Conservation (phyloP, 495 filamentous ascomycete genomes). For the Xylaria intraflava region DNA sequence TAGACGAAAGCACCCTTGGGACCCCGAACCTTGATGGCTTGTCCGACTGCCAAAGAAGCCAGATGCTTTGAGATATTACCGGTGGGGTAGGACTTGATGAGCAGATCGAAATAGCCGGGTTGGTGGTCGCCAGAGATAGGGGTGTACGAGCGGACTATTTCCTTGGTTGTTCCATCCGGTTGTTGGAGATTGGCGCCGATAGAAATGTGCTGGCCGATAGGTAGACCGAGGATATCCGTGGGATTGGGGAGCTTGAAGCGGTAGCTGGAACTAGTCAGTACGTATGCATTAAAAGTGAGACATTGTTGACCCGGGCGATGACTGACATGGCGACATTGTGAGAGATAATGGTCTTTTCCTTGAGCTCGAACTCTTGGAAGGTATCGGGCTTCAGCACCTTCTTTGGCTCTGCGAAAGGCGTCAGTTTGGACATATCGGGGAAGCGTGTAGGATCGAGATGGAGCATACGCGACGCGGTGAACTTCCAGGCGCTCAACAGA, state of each 20-base stretch:
- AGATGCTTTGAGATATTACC: conserved; percentile 95
- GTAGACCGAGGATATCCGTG: conserved; percentile 82
- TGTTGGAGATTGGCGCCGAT: conserved; percentile 68
- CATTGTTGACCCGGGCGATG: neutral
- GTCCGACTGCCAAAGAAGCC: conserved; percentile 69
- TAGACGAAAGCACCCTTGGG: conserved; percentile 98
- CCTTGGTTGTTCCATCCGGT: conserved; percentile 64
- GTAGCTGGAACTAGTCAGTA: conserved; percentile 50
- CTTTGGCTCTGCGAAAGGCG: conserved; percentile 49
- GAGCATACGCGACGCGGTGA: conserved; percentile 52
- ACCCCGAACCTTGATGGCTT: conserved; percentile 81
- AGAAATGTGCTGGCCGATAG: conserved; percentile 98
- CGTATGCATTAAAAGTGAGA: neutral
- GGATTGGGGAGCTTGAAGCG: conserved; percentile 75
- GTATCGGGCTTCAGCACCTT: conserved; percentile 79
- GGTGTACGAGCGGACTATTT: conserved; percentile 93
- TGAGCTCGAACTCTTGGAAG: conserved; percentile 85
- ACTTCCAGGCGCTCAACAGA: conserved; percentile 56
- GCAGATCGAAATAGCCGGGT: conserved; percentile 89
- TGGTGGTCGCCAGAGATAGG: conserved; percentile 90
- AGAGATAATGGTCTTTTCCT: conserved; percentile 85
- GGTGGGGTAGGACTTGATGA: conserved; percentile 94
- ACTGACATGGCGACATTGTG: conserved; percentile 92
- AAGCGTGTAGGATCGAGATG: neutral
- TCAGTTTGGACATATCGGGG: conserved; percentile 18